phyloP scores from a whole-genome alignment of 345 rosid genomes.

The Leavenworthia alabamica region DNA sequence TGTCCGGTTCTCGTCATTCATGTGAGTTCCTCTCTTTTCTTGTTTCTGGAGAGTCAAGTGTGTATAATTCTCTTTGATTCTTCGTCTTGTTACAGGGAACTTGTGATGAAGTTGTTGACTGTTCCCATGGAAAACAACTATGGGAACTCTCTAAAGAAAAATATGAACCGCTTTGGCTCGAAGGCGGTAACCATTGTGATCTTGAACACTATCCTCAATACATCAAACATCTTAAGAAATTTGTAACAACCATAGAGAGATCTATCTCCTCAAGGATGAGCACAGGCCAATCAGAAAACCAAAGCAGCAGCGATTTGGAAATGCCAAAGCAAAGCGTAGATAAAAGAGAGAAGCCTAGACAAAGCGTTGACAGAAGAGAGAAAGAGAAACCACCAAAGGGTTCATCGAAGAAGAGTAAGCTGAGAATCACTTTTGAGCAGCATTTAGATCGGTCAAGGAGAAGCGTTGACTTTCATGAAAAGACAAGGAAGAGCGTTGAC shows the following conservation, averaged over 20 bases:
- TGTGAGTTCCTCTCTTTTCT: constrained; percentile 43
- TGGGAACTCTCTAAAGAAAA: constrained; percentile 91
- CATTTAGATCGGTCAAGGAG: constrained; percentile 77
- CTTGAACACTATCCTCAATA: constrained; percentile 80
- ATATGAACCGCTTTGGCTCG: constrained; percentile 90
- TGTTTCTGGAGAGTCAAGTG: not conserved
- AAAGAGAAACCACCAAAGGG: constrained; percentile 42
- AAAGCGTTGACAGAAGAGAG: constrained; percentile 60
- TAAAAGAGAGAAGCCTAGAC: constrained; percentile 75
- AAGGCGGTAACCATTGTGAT: constrained; percentile 93
- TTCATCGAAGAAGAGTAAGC: constrained; percentile 38
- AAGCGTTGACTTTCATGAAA: constrained; percentile 87
- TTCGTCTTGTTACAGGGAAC: constrained; percentile 57
- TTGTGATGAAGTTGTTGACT: constrained; percentile 90
- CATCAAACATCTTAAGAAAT: constrained; percentile 89
- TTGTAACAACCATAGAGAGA: constrained; percentile 75
- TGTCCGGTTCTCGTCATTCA: constrained; percentile 94
- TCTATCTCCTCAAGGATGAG: constrained; percentile 52
- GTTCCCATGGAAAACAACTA: constrained; percentile 88
- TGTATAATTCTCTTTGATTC: not conserved
- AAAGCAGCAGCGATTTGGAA: constrained; percentile 51
- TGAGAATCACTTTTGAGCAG: constrained; percentile 52
- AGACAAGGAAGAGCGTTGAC: constrained; percentile 75
- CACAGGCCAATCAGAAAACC: constrained; percentile 57
- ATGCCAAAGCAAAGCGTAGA: constrained; percentile 85